Evolutionary conservation across 768 basidiomycete species (phyloP), one percentile per base, ranked within the genome.

Genomic region (Gyrodon lividus): DNA sequence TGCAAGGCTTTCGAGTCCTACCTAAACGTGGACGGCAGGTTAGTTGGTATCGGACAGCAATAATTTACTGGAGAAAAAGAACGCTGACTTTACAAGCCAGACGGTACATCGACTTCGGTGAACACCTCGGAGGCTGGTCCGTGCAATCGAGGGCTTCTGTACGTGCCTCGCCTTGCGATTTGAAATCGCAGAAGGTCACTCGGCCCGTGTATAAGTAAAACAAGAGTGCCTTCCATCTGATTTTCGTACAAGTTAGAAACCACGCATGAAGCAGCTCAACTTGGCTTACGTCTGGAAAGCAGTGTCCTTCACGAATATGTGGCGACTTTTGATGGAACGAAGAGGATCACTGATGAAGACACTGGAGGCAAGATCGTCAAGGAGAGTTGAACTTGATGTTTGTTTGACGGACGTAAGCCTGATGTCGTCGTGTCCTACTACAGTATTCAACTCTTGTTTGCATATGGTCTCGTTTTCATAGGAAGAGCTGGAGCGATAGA

Each of bases 61-160:
- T 12, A 19, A 7, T 22, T 23, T 6, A 39, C 24, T 26, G 13
- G 1, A 5, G 16, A 3, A 16, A 2, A 23, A 20, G 16, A 8
- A 19, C 0, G 46, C 57, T 26, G 26, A 70, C 72, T 56, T 71
- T 70, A 35, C 58, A 53, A 5, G 72, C 71, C 12, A 74, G 50
- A 5, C 72, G 64, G 48, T 71, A 74, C 66, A 74, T 72, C 1
- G 71, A 74, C 37, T 73, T 73, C 0, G 70, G 67, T 1, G 70
- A 72, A 38, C 70, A 71, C 7, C 43, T 30, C 5, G 40, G 17
- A 4, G 33, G 10, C n/a, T 50, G 24, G 6, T 45, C 28, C 4
- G 17, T 19, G 24, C 16, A 19, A 13, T 19, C 2, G 6, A 50
- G 37, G 22, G 24, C 22, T 31, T 3, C 17, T 10, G 2, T 20